These are phyloP conservation scores for Spongiforma sp. DNA, from an alignment of 1,284 basidiomycete genomes.

Conservation along the genomic window DNA sequence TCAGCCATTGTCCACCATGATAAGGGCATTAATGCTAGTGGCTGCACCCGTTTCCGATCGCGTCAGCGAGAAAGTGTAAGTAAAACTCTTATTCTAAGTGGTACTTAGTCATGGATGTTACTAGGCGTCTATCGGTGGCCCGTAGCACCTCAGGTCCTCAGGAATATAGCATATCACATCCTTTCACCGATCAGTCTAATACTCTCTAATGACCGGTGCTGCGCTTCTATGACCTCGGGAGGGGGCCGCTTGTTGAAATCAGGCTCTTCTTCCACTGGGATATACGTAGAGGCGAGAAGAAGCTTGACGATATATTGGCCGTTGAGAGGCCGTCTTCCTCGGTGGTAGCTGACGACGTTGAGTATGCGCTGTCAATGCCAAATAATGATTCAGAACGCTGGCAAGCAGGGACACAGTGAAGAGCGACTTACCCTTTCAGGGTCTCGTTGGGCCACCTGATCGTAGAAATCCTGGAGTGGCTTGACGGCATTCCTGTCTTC, in stretches of 20 bases:
- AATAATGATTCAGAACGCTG: too few relatives aligned
- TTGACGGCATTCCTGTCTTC: conserved; percentile 28
- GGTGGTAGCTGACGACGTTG: conserved; percentile 30
- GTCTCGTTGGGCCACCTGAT: conserved; percentile 24
- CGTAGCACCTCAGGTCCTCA: too few relatives aligned
- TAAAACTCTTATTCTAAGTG: too few relatives aligned
- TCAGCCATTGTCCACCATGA: too few relatives aligned
- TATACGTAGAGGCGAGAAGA: conserved; percentile 24
- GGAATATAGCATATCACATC: too few relatives aligned
- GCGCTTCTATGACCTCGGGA: conserved; percentile 16
- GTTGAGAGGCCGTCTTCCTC: conserved; percentile 28
- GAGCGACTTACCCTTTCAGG: conserved; percentile 19
- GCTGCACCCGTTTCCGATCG: too few relatives aligned
- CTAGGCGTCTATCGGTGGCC: too few relatives aligned
- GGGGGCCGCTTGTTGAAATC: conserved; percentile 18
- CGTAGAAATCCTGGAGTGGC: conserved; percentile 31
- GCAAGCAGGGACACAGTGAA: background rate
- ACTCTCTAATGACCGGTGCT: conserved; percentile 19
- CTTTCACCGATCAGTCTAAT: conserved; percentile 18
- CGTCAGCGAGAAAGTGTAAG: too few relatives aligned
- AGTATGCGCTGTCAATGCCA: conserved; percentile 21
- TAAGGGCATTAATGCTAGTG: too few relatives aligned
- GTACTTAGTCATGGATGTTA: too few relatives aligned
- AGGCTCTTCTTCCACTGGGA: conserved; percentile 30
- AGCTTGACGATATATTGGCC: conserved; percentile 28